phyloP scores from a whole-genome alignment of 1,139 yeast species.

The Lodderomyces jiufengensis region DNA sequence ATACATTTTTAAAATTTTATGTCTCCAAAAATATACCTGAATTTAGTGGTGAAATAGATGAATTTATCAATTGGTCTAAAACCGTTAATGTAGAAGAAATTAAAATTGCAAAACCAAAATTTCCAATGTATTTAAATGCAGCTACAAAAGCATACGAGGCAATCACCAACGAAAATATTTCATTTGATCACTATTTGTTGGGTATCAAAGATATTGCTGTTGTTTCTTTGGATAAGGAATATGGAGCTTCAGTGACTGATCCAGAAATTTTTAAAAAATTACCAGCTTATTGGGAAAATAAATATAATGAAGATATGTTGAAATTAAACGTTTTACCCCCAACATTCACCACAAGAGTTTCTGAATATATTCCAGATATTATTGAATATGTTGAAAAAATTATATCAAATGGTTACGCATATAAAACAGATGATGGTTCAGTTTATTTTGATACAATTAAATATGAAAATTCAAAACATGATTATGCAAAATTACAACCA shows the following conservation, averaged over 20 bases:
- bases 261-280: conserved; percentile 78
- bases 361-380: conserved; percentile 94
- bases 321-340: conserved; percentile 81
- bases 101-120: conserved; percentile 65
- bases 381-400: conserved; percentile 73
- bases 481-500: conserved; percentile 94
- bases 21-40: conserved; percentile 57
- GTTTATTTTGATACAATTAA: conserved; percentile 90
- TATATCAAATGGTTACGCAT: conserved; percentile 77
- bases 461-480: conserved; percentile 75
- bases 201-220: conserved; percentile 69
- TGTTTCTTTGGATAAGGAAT: conserved; percentile 65
- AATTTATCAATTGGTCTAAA: conserved; percentile 51
- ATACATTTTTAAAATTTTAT: conserved; percentile 46
- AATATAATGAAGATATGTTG: conserved; percentile 82
- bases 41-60: conserved; percentile 24
- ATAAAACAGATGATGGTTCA: conserved; percentile 78
- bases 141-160: conserved; percentile 51
- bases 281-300: conserved; percentile 87
- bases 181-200: conserved; percentile 38
- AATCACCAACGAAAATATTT: conserved; percentile 24
- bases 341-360: conserved; percentile 87
- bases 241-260: conserved; percentile 76
- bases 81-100: conserved; percentile 46
- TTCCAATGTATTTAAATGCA: conserved; percentile 80